Conservation (phyloP, 208 protist species). For the Trypanosoma avium region DNA sequence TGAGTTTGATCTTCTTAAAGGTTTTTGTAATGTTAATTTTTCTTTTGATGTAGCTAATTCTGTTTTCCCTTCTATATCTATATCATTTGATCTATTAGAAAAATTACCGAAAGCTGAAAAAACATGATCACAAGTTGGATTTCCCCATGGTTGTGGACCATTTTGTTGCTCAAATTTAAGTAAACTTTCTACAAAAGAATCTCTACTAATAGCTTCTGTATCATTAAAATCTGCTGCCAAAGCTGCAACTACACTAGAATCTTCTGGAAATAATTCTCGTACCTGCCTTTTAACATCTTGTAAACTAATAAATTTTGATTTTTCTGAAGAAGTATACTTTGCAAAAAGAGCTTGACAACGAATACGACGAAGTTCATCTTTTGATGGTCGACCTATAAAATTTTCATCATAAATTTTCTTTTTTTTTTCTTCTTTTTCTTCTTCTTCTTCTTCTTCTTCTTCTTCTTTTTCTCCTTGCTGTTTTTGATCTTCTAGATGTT, state of each 20-base stretch:
- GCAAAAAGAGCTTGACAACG: slow-evolving; percentile 77
- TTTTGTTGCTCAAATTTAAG: slow-evolving; percentile 40
- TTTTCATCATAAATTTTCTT: neutral
- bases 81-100: no score
- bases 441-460: no score
- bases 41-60: neutral
- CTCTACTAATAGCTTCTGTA: slow-evolving; percentile 34
- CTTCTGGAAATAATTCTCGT: slow-evolving; percentile 53
- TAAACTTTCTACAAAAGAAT: slow-evolving; percentile 59
- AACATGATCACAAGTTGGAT: slow-evolving; percentile 17
- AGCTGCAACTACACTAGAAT: slow-evolving; percentile 54
- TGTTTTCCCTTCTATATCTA: no score
- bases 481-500: neutral
- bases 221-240: slow-evolving; percentile 21
- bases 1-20: no score
- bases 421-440: neutral
- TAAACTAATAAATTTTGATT: slow-evolving; percentile 31
- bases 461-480: neutral
- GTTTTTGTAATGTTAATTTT: no score
- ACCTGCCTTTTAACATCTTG: slow-evolving; percentile 53
- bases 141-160: slow-evolving; percentile 56
- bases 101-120: neutral
- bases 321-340: slow-evolving; percentile 64
- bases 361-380: slow-evolving; percentile 49
- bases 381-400: neutral